Percentiles rank a stretch among this genome's conserved stretches.
phyloP scores from a whole-genome alignment of 495 filamentous ascomycete species.

The Xylona heveae region DNA sequence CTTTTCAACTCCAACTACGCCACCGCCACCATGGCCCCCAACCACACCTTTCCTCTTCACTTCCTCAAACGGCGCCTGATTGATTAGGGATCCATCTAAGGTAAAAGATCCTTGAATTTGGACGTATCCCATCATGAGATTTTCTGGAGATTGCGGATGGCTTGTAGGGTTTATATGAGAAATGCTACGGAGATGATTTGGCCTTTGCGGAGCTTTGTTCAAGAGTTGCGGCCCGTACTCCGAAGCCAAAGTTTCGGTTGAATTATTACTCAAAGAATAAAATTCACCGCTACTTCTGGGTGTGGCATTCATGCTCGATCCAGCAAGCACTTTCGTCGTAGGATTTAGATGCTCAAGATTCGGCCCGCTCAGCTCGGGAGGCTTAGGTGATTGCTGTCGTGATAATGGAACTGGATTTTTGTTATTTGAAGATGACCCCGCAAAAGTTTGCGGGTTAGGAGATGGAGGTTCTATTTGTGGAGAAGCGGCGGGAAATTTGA shows the following conservation, averaged over 20 bases:
- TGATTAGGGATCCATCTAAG: constrained; percentile 75
- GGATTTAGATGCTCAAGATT: constrained; percentile 29
- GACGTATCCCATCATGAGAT: constrained; percentile 93
- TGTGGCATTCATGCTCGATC: constrained; percentile 38
- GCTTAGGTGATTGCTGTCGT: constrained; percentile 12
- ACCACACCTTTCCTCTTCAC: constrained; percentile 87
- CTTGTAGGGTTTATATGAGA: constrained; percentile 25
- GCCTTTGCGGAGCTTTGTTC: constrained; percentile 21
- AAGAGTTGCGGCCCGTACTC: constrained; percentile 59
- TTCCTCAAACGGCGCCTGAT: constrained; percentile 78
- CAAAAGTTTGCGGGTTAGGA: constrained; percentile 6
- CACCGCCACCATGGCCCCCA: constrained; percentile 59
- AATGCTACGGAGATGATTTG: constrained; percentile 36
- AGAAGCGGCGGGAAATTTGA: constrained; percentile 43
- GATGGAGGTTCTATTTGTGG: constrained; percentile 1
- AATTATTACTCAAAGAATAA: constrained; percentile 83
- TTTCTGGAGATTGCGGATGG: constrained; percentile 35
- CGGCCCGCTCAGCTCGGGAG: constrained; percentile 9
- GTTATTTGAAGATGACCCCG: constrained; percentile 5
- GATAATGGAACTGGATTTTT: constrained; percentile 4
- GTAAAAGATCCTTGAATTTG: constrained; percentile 87
- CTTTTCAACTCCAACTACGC: constrained; percentile 60
- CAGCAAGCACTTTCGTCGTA: constrained; percentile 51
- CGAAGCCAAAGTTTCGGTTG: constrained; percentile 77
- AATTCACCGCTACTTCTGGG: constrained; percentile 86